These are phyloP conservation scores for Komagataella phaffii DNA, from an alignment of 805 yeast species.

Conservation along the genomic window DNA sequence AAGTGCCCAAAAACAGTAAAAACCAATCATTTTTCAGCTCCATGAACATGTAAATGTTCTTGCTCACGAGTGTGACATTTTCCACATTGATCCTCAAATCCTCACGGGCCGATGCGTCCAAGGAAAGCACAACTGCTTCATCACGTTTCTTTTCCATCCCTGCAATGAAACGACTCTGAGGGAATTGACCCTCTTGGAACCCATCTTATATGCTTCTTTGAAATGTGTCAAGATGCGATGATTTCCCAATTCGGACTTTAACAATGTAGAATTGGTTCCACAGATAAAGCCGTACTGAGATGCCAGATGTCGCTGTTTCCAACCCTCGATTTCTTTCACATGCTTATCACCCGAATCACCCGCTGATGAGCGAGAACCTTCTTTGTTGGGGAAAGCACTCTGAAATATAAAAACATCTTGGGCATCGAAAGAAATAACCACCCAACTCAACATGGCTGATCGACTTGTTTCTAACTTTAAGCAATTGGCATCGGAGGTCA, in stretches of 20 bases:
- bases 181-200: neutral
- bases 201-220: neutral
- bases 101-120: neutral
- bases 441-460: neutral
- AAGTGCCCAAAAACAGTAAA: conserved; percentile 7
- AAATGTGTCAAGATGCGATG: neutral
- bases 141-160: neutral
- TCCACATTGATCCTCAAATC: neutral
- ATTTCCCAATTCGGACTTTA: neutral
- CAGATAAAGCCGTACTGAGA: neutral
- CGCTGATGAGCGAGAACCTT: neutral
- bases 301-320: neutral
- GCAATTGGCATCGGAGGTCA: conserved; percentile 8
- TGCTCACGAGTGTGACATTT: neutral
- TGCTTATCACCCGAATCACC: neutral
- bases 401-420: neutral
- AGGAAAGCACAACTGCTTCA: neutral
- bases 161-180: neutral
- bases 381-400: neutral
- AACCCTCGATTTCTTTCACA: neutral
- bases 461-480: neutral
- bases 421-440: neutral
- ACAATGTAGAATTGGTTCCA: neutral
- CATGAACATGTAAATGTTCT: neutral
- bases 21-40: conserved; percentile 9